phyloP scores from a whole-genome alignment of 805 yeast genomes.

The Candida arabinofermentans region DNA sequence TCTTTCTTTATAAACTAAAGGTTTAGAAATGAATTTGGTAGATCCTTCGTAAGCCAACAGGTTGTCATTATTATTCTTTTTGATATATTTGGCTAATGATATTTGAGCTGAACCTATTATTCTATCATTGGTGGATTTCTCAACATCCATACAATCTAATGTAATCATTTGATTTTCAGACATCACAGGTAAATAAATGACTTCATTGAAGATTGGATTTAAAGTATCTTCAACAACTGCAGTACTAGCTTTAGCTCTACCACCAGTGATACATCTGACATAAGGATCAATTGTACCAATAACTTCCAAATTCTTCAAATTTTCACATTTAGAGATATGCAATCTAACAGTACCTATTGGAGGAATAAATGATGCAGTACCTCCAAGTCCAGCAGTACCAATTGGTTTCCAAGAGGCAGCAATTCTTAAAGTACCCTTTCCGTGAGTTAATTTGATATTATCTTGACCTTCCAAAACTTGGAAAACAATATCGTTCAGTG shows the following conservation, averaged over 20 bases:
- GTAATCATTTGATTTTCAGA: conserved; percentile 57
- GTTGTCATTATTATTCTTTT: conserved; percentile 43
- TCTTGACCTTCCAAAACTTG: conserved; percentile 47
- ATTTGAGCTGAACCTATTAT: conserved; percentile 56
- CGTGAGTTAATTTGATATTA: conserved; percentile 41
- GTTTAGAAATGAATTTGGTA: conserved; percentile 36
- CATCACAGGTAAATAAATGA: conserved; percentile 54
- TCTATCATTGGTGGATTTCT: conserved; percentile 57
- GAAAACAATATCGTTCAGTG: conserved; percentile 52
- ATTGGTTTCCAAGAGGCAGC: conserved; percentile 70
- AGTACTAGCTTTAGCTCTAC: conserved; percentile 54
- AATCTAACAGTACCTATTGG: conserved; percentile 68
- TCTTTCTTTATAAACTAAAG: conserved; percentile 30
- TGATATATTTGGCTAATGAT: conserved; percentile 44
- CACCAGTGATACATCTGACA: conserved; percentile 54
- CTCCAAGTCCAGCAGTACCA: conserved; percentile 46
- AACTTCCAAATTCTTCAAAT: conserved; percentile 54
- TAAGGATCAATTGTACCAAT: conserved; percentile 78
- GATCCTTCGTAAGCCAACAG: conserved; percentile 50
- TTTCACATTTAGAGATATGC: conserved; percentile 49
- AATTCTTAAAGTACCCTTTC: conserved; percentile 53
- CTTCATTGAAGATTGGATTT: conserved; percentile 58
- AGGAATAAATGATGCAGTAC: conserved; percentile 39
- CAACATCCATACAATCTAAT: conserved; percentile 63
- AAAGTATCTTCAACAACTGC: conserved; percentile 47